These are phyloP conservation scores for Apostasia ramifera DNA, from an alignment of 106 monocot species.

Conservation along the genomic window DNA sequence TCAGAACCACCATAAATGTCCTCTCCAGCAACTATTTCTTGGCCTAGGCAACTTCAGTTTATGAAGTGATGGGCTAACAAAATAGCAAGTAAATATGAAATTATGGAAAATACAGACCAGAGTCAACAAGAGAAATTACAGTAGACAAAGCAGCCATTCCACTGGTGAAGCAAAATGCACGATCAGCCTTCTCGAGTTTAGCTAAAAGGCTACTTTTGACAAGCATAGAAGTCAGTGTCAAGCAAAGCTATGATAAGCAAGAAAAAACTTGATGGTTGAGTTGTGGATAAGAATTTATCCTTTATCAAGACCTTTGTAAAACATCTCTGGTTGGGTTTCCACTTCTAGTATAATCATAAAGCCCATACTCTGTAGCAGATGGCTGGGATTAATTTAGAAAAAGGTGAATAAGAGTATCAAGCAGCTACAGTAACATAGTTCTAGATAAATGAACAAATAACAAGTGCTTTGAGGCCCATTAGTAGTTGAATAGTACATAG, in stretches of 20 bases:
- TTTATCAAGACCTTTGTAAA: slow-evolving; percentile 62
- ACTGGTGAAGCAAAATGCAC: slow-evolving; percentile 93
- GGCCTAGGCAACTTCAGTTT: slow-evolving; percentile 32
- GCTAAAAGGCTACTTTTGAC: slow-evolving; percentile 62
- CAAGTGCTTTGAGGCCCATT: too few relatives aligned
- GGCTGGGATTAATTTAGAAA: slow-evolving; percentile 36
- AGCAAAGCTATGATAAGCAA: background rate
- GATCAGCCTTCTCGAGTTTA: slow-evolving; percentile 94
- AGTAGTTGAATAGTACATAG: too few relatives aligned
- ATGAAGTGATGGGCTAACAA: background rate
- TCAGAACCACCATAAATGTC: slow-evolving; percentile 98
- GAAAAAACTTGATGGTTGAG: background rate
- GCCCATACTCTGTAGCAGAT: slow-evolving; percentile 84
- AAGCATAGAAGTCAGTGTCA: slow-evolving; percentile 1
- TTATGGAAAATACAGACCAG: slow-evolving; percentile 31
- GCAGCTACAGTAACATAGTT: background rate
- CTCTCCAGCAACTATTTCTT: slow-evolving; percentile 92
- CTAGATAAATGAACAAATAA: background rate
- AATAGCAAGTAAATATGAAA: slow-evolving; percentile 3
- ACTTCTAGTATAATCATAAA: slow-evolving; percentile 97
- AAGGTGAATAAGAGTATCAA: background rate
- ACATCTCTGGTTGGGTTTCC: slow-evolving; percentile 98
- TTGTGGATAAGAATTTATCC: background rate
- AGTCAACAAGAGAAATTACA: slow-evolving; percentile 63
- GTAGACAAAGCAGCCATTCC: slow-evolving; percentile 92